These are phyloP conservation scores for Aspergillus pseudonomiae DNA, from an alignment of 2,329 filamentous ascomycete genomes.

Conservation along the genomic window DNA sequence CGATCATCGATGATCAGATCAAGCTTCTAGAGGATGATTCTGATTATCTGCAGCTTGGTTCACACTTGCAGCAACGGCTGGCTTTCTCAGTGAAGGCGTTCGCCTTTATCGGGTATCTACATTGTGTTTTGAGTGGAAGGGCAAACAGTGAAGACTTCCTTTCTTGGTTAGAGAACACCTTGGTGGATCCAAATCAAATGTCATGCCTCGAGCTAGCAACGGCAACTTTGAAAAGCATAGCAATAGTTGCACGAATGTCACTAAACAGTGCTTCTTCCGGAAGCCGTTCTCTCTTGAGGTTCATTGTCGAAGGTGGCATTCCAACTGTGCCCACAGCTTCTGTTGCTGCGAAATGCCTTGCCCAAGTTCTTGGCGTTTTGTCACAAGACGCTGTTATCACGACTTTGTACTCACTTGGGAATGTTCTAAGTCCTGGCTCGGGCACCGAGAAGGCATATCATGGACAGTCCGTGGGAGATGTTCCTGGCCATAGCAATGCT, in stretches of 20 bases:
- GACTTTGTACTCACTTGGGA: constrained; percentile 93
- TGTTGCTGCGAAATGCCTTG: constrained; percentile 82
- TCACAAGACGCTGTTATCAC: constrained; percentile 94
- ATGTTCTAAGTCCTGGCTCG: constrained; percentile 78
- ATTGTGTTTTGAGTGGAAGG: constrained; percentile 79
- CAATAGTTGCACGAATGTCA: constrained; percentile 75
- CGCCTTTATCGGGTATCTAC: constrained; percentile 79
- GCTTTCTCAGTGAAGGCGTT: constrained; percentile 84
- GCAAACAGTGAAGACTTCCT: constrained; percentile 79
- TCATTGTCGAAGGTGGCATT: constrained; percentile 79
- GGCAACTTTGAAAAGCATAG: constrained; percentile 78
- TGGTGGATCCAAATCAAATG: constrained; percentile 81
- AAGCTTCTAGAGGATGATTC: constrained; percentile 83
- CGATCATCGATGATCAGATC: constrained; percentile 80
- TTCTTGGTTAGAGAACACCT: constrained; percentile 80
- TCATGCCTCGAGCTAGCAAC: constrained; percentile 75
- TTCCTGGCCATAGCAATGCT: constrained; percentile 54
- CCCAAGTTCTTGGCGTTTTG: constrained; percentile 76
- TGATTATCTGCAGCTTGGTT: constrained; percentile 86
- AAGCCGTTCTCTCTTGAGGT: constrained; percentile 77
- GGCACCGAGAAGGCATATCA: constrained; percentile 51
- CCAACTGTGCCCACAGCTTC: constrained; percentile 68
- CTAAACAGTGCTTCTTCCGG: constrained; percentile 73
- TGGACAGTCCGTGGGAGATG: constrained; percentile 31
- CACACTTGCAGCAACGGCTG: constrained; percentile 81